These are phyloP conservation scores for Boletellus emodensis DNA, from an alignment of 768 basidiomycete genomes.

Conservation along the genomic window DNA sequence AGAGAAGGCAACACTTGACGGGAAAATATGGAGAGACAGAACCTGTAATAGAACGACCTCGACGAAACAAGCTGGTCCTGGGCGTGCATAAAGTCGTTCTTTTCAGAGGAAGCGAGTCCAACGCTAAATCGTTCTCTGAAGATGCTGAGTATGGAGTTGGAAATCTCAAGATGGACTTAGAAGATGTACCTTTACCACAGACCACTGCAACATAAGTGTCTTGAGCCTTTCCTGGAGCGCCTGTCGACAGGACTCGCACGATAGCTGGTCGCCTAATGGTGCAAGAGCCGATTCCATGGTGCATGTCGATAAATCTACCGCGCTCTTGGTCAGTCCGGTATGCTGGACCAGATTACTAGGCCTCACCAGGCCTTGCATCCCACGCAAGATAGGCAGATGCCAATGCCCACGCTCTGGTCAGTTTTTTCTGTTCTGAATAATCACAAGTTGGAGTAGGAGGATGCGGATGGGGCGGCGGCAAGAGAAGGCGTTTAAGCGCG, in stretches of 20 bases:
- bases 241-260: slow-evolving; percentile 64
- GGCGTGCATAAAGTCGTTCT: neutral
- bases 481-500: slow-evolving; percentile 73
- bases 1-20: neutral
- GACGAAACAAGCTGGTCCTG: neutral
- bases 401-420: slow-evolving; percentile 78
- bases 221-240: slow-evolving; percentile 64
- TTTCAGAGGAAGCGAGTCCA: neutral
- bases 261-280: slow-evolving; percentile 64
- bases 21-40: neutral
- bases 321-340: slow-evolving; percentile 1
- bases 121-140: slow-evolving; percentile 54
- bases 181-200: slow-evolving; percentile 61
- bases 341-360: neutral
- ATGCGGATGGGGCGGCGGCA: slow-evolving; percentile 73
- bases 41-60: neutral
- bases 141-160: slow-evolving; percentile 5
- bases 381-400: slow-evolving; percentile 81
- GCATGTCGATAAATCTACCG: slow-evolving; percentile 64
- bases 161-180: neutral
- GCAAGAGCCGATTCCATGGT: slow-evolving; percentile 69
- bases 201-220: slow-evolving; percentile 70
- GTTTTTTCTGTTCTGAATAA: slow-evolving; percentile 70
- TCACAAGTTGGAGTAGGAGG: slow-evolving; percentile 67
- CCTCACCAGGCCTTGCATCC: slow-evolving; percentile 75